Conservation (phyloP, 345 rosid species). For the Sisymbrium irio region DNA sequence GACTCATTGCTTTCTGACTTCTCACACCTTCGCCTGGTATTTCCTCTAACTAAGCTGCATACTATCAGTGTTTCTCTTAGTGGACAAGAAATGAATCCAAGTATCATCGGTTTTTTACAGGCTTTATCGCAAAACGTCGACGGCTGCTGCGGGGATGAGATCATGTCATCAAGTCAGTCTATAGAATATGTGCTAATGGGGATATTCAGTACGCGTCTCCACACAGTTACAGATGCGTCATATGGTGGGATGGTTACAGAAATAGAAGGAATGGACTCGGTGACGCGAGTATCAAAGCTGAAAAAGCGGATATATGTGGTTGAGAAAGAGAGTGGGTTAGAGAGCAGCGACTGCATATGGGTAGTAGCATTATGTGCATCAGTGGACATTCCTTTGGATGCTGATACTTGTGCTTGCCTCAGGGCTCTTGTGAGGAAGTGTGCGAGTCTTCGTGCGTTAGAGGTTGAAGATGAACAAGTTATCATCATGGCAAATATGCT, state of each 20-base stretch:
- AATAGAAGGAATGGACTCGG: conserved; percentile 63
- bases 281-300: conserved; percentile 62
- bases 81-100: neutral
- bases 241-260: conserved; percentile 36
- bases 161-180: conserved; percentile 17
- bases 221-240: conserved; percentile 13
- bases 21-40: conserved; percentile 65
- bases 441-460: conserved; percentile 61
- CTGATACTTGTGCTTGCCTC: conserved; percentile 64
- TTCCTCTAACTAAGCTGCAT: neutral
- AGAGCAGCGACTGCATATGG: conserved; percentile 61
- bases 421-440: conserved; percentile 73
- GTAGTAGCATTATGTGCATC: conserved; percentile 74
- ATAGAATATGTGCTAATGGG: conserved; percentile 30
- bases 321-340: conserved; percentile 40
- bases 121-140: conserved; percentile 36
- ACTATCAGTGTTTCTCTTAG: conserved; percentile 2
- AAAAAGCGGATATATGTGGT: conserved; percentile 53
- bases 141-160: conserved; percentile 21
- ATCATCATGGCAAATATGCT: conserved; percentile 64
- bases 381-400: conserved; percentile 70
- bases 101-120: conserved; percentile 34
- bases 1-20: conserved; percentile 78
- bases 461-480: conserved; percentile 61
- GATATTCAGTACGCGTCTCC: conserved; percentile 30